Conservation (phyloP, 768 basidiomycete genomes). For the Lepiota brunneoincarnata region DNA sequence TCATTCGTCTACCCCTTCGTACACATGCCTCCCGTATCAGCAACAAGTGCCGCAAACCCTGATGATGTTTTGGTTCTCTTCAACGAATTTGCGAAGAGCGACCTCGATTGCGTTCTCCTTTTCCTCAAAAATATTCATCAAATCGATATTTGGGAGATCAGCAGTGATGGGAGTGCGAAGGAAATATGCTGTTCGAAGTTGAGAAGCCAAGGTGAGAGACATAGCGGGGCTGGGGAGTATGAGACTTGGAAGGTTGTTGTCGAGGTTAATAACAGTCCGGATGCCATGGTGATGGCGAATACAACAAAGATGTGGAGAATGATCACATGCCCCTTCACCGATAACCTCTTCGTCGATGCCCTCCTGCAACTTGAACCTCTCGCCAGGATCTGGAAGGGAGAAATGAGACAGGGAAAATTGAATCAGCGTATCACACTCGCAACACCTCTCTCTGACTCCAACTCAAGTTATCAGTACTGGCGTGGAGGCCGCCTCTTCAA, state of each 20-base stretch:
- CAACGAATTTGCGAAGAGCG: constrained; percentile 34
- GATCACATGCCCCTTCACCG: constrained; percentile 2
- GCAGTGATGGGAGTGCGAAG: constrained; percentile 17
- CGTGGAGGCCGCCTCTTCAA: constrained; percentile 42
- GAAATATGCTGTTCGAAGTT: neutral
- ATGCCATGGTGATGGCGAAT: neutral
- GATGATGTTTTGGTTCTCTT: constrained; percentile 34
- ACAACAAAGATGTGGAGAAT: constrained; percentile 4
- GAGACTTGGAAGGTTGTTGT: neutral
- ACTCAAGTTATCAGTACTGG: neutral
- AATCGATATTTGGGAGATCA: constrained; percentile 37
- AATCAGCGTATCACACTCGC: constrained; percentile 1
- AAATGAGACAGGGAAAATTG: constrained; percentile 7
- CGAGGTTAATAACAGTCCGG: neutral
- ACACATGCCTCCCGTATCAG: constrained; percentile 28
- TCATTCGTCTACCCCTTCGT: constrained; percentile 47
- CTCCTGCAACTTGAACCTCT: neutral
- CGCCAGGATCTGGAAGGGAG: neutral
- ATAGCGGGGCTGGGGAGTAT: neutral
- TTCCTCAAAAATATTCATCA: constrained; percentile 37
- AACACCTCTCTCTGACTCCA: neutral
- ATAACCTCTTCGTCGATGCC: neutral
- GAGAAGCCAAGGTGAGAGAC: neutral
- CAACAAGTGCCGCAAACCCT: constrained; percentile 22
- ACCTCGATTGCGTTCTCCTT: constrained; percentile 36